These are phyloP conservation scores for Filosporella fistucella DNA, from an alignment of 495 filamentous ascomycete genomes.

Conservation along the genomic window DNA sequence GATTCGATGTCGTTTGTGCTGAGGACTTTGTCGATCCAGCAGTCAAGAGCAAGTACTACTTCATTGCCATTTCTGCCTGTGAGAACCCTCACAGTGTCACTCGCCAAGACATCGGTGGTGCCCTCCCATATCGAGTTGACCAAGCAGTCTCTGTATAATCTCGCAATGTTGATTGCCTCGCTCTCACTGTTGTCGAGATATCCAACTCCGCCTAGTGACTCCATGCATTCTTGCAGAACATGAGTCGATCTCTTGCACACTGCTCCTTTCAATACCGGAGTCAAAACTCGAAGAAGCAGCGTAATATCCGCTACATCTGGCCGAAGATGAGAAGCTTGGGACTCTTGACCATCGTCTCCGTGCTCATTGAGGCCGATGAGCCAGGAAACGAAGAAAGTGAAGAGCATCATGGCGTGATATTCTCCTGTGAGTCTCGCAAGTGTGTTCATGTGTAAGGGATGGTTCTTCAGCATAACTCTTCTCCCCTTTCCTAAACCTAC, in stretches of 20 bases:
- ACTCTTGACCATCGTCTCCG: neutral
- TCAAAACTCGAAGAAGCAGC: constrained; percentile 56
- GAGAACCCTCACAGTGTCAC: constrained; percentile 54
- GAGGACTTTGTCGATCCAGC: constrained; percentile 10
- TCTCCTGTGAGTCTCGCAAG: constrained; percentile 41
- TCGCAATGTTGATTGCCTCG: constrained; percentile 54
- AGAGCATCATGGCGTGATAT: constrained; percentile 51
- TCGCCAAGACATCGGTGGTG: constrained; percentile 65
- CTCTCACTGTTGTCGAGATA: constrained; percentile 64
- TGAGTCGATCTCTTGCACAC: constrained; percentile 45
- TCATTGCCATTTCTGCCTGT: constrained; percentile 35
- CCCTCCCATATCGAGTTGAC: constrained; percentile 74
- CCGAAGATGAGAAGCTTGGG: neutral
- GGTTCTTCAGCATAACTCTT: constrained; percentile 38
- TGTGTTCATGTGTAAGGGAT: constrained; percentile 57
- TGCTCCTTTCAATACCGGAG: constrained; percentile 61
- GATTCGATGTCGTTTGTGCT: neutral
- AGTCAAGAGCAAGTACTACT: constrained; percentile 35
- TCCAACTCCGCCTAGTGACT: constrained; percentile 70
- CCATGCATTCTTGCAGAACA: constrained; percentile 61
- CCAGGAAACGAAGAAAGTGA: constrained; percentile 56
- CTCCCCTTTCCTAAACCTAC: constrained; percentile 34
- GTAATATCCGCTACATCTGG: neutral
- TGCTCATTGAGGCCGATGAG: constrained; percentile 51
- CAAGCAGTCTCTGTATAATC: constrained; percentile 59